Evolutionary conservation across 225 moss, liverwort and hornwort species (phyloP).

Genomic region (Ulota crispa): DNA sequence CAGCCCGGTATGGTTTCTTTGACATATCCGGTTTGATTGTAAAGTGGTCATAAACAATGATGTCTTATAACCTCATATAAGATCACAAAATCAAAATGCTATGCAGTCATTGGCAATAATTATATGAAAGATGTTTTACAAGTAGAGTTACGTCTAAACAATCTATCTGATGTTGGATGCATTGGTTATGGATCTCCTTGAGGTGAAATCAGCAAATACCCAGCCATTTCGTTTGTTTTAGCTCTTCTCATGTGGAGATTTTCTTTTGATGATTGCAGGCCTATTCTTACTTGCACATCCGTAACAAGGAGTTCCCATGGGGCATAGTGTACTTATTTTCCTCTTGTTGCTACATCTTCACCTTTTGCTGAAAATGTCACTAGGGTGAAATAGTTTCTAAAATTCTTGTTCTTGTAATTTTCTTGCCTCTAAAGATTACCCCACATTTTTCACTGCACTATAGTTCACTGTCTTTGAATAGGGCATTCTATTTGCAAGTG

Average conservation of each 20-base stretch:
- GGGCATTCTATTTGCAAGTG: not conserved
- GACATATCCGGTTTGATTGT: not conserved
- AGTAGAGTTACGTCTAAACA: not conserved
- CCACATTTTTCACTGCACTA: not conserved
- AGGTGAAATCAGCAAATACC: not conserved
- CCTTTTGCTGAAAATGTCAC: not conserved
- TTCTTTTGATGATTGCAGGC: slow-evolving; percentile 32
- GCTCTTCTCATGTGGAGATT: slow-evolving; percentile 11
- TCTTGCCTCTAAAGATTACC: not conserved
- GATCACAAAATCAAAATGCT: not conserved
- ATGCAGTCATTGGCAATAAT: not conserved
- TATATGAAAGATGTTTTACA: not conserved
- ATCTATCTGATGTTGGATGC: not conserved
- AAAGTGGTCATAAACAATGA: not conserved
- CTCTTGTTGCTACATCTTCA: not conserved
- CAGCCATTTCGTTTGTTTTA: not conserved
- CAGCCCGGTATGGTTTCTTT: slow-evolving; percentile 27
- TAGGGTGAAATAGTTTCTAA: not conserved
- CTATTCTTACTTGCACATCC: slow-evolving; percentile 55
- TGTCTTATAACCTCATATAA: not conserved
- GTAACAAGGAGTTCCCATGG: slow-evolving; percentile 59
- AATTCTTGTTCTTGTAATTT: not conserved
- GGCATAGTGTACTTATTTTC: slow-evolving; percentile 23
- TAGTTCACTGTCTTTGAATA: not conserved
- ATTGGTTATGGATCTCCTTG: not conserved